Conservation (phyloP, 345 rosid species). For the Salix dunnii region DNA sequence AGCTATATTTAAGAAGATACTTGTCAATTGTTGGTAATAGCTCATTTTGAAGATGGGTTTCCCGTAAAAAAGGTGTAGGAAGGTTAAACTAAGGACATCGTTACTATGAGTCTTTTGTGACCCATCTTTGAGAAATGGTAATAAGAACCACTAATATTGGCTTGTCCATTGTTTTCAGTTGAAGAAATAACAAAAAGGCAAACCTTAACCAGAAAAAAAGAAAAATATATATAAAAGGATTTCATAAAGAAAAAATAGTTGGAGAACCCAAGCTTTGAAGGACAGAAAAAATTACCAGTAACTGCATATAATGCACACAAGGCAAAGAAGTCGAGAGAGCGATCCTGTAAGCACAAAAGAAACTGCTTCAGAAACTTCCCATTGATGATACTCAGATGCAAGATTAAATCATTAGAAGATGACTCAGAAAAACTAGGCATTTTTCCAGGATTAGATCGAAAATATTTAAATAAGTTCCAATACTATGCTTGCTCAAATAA, state of each 20-base stretch:
- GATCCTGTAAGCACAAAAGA: conserved; percentile 60
- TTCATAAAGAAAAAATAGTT: neutral
- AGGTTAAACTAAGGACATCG: neutral
- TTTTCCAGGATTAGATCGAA: neutral
- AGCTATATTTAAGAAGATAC: neutral
- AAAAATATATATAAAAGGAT: neutral
- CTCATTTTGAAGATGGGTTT: neutral
- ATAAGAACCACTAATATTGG: neutral
- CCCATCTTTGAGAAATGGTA: neutral
- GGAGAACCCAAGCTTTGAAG: neutral
- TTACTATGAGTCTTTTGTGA: neutral
- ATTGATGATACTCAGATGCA: neutral
- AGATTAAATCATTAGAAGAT: conserved; percentile 1
- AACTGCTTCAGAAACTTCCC: conserved; percentile 19
- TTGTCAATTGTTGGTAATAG: neutral
- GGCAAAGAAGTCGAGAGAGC: conserved; percentile 79
- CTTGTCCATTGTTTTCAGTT: neutral
- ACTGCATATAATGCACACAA: conserved; percentile 94
- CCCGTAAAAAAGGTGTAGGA: neutral
- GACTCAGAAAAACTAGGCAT: neutral
- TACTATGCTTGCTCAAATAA: neutral
- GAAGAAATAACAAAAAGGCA: neutral
- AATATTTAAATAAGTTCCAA: neutral
- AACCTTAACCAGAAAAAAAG: neutral
- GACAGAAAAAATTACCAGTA: conserved; percentile 57